Evolutionary conservation across 1,284 basidiomycete genomes (phyloP).

Genomic region (Apiotrichum siamense): DNA sequence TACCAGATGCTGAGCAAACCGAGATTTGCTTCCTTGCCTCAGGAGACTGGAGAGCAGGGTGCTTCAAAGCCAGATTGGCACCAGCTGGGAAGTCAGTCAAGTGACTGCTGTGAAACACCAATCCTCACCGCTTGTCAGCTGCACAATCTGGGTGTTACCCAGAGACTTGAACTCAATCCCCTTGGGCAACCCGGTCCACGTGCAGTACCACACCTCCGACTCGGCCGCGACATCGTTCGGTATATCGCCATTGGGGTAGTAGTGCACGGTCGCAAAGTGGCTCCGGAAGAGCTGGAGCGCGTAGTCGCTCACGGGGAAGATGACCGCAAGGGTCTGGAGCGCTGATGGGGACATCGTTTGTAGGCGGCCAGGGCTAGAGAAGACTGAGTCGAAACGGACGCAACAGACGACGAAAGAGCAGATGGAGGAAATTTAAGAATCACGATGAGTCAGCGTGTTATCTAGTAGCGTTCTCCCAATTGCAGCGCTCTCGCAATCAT

Average conservation of each 20-base stretch:
- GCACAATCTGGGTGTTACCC: conserved; percentile 28
- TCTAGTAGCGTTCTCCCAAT: too few species aligned
- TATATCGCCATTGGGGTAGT: conserved; percentile 22
- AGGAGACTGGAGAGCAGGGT: conserved; percentile 22
- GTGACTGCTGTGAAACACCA: not conserved
- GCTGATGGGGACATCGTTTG: not conserved
- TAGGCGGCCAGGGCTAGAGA: too few species aligned
- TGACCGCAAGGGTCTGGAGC: conserved; percentile 7
- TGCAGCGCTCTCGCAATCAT: too few species aligned
- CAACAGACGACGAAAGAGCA: too few species aligned
- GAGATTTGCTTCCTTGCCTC: conserved; percentile 26
- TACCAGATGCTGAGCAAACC: conserved; percentile 32
- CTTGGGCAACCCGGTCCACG: conserved; percentile 22
- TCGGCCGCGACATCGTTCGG: conserved; percentile 20
- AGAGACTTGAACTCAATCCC: conserved; percentile 21
- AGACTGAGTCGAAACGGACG: too few species aligned
- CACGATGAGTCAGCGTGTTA: too few species aligned
- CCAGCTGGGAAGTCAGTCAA: conserved; percentile 23
- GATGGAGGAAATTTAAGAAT: too few species aligned
- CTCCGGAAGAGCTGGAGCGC: conserved; percentile 23
- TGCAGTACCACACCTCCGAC: conserved; percentile 31
- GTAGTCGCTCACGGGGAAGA: conserved; percentile 15
- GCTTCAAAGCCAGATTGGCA: conserved; percentile 29
- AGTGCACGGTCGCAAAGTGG: conserved; percentile 31
- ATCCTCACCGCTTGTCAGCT: conserved; percentile 33